Evolutionary conservation across 345 rosid species (phyloP).

Genomic region (Eucalyptus cloeziana): DNA sequence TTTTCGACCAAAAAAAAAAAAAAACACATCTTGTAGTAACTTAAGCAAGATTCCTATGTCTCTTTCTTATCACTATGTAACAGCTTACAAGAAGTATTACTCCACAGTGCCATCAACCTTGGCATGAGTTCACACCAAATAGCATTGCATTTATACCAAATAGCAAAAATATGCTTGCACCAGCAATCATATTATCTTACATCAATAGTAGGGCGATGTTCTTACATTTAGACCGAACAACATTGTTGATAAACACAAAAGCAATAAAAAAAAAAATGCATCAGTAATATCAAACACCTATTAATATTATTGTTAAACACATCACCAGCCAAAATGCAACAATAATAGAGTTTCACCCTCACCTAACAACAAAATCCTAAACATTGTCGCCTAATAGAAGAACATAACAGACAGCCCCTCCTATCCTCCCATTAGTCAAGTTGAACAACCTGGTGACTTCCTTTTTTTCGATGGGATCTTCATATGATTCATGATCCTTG

Average conservation of each 20-base stretch:
- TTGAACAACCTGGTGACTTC: background rate
- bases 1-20: too few relatives aligned
- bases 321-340: background rate
- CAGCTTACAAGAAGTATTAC: background rate
- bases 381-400: background rate
- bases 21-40: too few relatives aligned
- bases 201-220: background rate
- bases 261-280: background rate
- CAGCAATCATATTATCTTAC: background rate
- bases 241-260: background rate
- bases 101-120: background rate
- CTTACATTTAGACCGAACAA: background rate
- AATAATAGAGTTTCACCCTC: background rate
- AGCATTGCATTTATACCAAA: background rate
- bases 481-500: background rate
- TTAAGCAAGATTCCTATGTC: too few relatives aligned
- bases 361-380: background rate
- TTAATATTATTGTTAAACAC: background rate
- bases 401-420: background rate
- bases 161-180: background rate
- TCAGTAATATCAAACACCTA: background rate
- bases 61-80: background rate
- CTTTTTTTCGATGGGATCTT: background rate
- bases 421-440: background rate
- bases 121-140: background rate